Evolutionary conservation across 192 early-diverging fungal species (phyloP).

Genomic region (Diversispora eburnea): DNA sequence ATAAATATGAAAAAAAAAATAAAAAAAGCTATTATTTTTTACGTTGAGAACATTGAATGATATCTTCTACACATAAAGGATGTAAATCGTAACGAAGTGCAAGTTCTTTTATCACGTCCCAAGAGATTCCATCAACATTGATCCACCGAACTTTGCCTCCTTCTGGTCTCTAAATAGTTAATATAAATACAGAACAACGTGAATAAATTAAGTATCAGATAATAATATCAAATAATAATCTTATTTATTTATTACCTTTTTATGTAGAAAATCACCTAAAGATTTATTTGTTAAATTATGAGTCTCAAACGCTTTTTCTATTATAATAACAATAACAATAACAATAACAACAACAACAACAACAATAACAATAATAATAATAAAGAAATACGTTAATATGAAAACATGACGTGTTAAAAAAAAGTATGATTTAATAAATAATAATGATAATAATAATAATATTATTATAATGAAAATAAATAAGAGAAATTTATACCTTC

Average conservation of each 20-base stretch:
- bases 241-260: neutral
- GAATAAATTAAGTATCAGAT: too few species aligned
- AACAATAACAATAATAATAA: too few species aligned
- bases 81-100: conserved; percentile 39
- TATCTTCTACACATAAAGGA: conserved; percentile 39
- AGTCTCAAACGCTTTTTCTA: neutral
- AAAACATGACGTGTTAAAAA: too few species aligned
- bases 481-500: neutral
- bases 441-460: too few species aligned
- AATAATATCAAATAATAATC: too few species aligned
- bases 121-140: conserved; percentile 48
- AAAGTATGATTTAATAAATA: too few species aligned
- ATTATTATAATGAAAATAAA: too few species aligned
- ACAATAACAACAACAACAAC: too few species aligned
- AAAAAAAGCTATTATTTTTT: neutral
- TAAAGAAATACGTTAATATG: too few species aligned
- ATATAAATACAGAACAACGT: too few species aligned
- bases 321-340: too few species aligned
- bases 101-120: conserved; percentile 43
- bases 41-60: conserved; percentile 7
- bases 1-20: neutral
- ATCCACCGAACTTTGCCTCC: conserved; percentile 51
- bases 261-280: neutral
- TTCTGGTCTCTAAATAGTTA: conserved; percentile 29
- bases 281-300: neutral